Evolutionary conservation across 2,329 filamentous ascomycete genomes (phyloP), one percentile per base, ranked within the genome.

Genomic region (Trichoderma simmonsii): DNA sequence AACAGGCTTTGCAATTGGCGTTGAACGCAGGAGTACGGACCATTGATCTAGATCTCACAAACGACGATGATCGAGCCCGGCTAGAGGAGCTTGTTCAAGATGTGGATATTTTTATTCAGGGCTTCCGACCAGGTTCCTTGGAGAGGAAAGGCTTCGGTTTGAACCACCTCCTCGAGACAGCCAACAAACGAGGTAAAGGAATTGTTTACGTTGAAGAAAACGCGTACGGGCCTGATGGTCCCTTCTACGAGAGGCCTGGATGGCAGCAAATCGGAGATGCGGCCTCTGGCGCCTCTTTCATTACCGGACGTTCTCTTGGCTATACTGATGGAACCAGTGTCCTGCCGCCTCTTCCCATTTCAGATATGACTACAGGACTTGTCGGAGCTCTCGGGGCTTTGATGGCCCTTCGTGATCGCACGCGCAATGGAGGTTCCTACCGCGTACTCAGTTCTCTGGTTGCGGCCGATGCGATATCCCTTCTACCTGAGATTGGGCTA

Each of bases 241-340:
- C 89, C 71, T 92, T 89, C 87, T 85, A 86, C 0, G 81, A 82
- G 32, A 83, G 90, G 9, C 86, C 89, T 2, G 90, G 90, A 9
- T 92, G 90, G 89, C 90, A 91, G 76, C 89, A 91, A 75, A 90
- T 91, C 64, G 89, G 89, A 14, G 90, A 92, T 18, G 80, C 79
- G 1, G 79, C 80, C 1, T 74, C 80, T 1, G 80, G 80, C 1
- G 77, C 76, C 9, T 77, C 80, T 12, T 79, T 81, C 36, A 80
- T 82, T 4, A 80, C 76, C 4, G 79, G 80, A 4, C 72, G 73
- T 51, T 75, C 76, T 3, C 75, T 78, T 21, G 76, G 77, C 14
- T 64, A 48, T n/a, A 48, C 39, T n/a, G 39, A 48, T 48, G 39
- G 39, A 48, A 48, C 39, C 8, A n/a, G 39, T n/a, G n/a, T 48